Evolutionary conservation across 2,329 filamentous ascomycete species (phyloP).

Genomic region (Dactylellina cionopaga): DNA sequence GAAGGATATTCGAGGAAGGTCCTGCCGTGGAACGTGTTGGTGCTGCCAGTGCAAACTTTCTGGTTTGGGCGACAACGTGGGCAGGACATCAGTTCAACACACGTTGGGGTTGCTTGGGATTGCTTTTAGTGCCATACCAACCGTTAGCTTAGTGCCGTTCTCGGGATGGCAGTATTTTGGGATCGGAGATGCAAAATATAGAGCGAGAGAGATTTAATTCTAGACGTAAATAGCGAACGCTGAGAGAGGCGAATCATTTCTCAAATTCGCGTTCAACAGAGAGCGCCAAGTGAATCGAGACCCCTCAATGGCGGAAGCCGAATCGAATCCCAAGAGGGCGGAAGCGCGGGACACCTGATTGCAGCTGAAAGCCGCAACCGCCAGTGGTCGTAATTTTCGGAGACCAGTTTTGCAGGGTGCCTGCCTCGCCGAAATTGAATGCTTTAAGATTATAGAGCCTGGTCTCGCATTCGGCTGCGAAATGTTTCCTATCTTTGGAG

Average conservation of each 20-base stretch:
- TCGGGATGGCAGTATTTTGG: slow-evolving; percentile 6
- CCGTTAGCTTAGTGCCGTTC: not conserved
- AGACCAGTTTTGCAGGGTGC: not conserved
- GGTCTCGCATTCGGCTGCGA: too few relatives aligned
- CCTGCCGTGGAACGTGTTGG: slow-evolving; percentile 25
- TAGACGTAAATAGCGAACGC: too few relatives aligned
- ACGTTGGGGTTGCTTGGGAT: not conserved
- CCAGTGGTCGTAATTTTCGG: not conserved
- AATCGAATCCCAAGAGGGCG: slow-evolving; percentile 4
- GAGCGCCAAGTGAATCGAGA: not conserved
- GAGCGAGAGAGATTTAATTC: not conserved
- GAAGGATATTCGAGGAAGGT: slow-evolving; percentile 35
- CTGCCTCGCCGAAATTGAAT: not conserved
- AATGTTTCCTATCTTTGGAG: slow-evolving; percentile 32
- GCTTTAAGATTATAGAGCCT: slow-evolving; percentile 6
- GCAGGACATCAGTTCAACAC: slow-evolving; percentile 30
- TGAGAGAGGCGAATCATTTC: too few relatives aligned
- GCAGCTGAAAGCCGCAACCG: slow-evolving; percentile 34
- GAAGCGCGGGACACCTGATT: slow-evolving; percentile 12
- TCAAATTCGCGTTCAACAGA: too few relatives aligned
- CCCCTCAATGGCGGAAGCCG: not conserved
- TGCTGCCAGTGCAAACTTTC: slow-evolving; percentile 33
- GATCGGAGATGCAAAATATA: not conserved
- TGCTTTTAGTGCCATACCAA: too few relatives aligned
- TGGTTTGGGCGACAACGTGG: slow-evolving; percentile 12